phyloP scores from a whole-genome alignment of 495 filamentous ascomycete species.

The Neurospora discreta region DNA sequence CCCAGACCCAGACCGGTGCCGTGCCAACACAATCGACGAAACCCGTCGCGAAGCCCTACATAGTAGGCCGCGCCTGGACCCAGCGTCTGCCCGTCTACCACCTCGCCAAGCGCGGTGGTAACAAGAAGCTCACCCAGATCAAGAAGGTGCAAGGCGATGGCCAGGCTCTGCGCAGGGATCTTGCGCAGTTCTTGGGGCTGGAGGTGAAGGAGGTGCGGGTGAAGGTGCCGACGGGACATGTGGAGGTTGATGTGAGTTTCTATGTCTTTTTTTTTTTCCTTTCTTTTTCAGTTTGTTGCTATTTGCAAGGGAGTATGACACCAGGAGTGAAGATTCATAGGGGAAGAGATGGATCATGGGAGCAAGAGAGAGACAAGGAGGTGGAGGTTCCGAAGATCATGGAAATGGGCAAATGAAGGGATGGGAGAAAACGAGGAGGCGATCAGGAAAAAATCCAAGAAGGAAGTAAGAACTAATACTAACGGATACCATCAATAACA shows the following conservation, averaged over 20 bases:
- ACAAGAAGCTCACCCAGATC: slow-evolving; percentile 60
- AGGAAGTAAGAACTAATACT: not conserved
- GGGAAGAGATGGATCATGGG: too few relatives aligned
- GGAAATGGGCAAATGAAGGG: too few relatives aligned
- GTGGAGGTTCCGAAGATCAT: too few relatives aligned
- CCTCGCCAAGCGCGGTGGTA: slow-evolving; percentile 63
- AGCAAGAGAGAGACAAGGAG: too few relatives aligned
- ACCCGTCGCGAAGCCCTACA: slow-evolving; percentile 43
- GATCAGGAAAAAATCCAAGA: too few relatives aligned
- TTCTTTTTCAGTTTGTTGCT: too few relatives aligned
- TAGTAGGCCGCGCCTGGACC: slow-evolving; percentile 56
- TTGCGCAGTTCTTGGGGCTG: slow-evolving; percentile 34
- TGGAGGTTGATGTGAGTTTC: slow-evolving; percentile 51
- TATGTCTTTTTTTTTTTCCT: too few relatives aligned
- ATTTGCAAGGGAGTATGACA: too few relatives aligned
- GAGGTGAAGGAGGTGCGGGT: slow-evolving; percentile 35
- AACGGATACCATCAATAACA: not conserved
- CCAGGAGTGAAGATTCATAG: too few relatives aligned
- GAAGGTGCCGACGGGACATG: slow-evolving; percentile 50
- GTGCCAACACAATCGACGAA: not conserved
- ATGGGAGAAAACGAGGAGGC: too few relatives aligned
- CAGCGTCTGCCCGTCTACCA: slow-evolving; percentile 75
- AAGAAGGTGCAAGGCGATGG: slow-evolving; percentile 69
- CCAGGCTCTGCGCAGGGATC: slow-evolving; percentile 37
- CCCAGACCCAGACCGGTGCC: not conserved